phyloP scores from a whole-genome alignment of 2,329 filamentous ascomycete species.

The Xylaria sp. region DNA sequence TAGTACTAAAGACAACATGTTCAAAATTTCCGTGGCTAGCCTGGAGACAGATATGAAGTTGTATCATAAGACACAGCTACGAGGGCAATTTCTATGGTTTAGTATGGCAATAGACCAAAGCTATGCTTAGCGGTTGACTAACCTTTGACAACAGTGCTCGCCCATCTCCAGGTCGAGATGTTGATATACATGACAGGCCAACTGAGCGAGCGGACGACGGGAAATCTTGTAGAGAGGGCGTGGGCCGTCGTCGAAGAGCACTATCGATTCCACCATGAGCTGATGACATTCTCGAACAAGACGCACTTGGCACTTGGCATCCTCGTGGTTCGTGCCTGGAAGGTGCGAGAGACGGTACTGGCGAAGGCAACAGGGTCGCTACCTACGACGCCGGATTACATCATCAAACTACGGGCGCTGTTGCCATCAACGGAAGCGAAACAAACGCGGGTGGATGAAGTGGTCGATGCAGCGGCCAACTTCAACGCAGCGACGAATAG shows the following conservation, averaged over 20 bases:
- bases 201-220: constrained; percentile 61
- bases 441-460: constrained; percentile 43
- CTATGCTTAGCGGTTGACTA: constrained; percentile 3
- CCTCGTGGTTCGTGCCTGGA: constrained; percentile 65
- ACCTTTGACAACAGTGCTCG: constrained; percentile 44
- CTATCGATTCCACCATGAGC: constrained; percentile 62
- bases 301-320: constrained; percentile 58
- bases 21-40: constrained; percentile 63
- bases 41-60: constrained; percentile 60
- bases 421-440: constrained; percentile 55
- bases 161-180: constrained; percentile 66
- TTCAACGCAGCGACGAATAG: constrained; percentile 15
- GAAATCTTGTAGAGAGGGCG: constrained; percentile 63
- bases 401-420: constrained; percentile 57
- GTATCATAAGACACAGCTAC: constrained; percentile 56
- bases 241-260: constrained; percentile 61
- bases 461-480: constrained; percentile 28
- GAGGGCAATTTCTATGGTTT: constrained; percentile 65
- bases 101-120: constrained; percentile 49
- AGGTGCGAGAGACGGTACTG: constrained; percentile 58
- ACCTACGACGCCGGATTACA: constrained; percentile 58
- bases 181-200: constrained; percentile 67
- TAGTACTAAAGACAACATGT: constrained; percentile 63
- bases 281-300: constrained; percentile 62
- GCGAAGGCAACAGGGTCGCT: constrained; percentile 50